Evolutionary conservation across 352 stramenopile genomes (phyloP).

Genomic region (Phytophthora uliginosa): DNA sequence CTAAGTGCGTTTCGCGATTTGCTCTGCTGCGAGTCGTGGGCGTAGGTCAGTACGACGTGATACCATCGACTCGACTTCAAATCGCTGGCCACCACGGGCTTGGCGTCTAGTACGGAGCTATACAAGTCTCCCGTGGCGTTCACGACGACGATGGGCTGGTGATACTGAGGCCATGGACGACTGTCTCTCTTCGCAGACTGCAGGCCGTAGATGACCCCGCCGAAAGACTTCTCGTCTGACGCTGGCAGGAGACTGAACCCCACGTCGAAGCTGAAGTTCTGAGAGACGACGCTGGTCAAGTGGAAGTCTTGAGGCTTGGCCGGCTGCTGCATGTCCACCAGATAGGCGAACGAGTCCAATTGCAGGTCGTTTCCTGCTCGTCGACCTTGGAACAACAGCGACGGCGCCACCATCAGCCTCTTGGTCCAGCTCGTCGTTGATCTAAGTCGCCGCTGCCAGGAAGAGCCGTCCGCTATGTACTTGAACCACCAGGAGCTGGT

Average conservation of each 20-base stretch:
- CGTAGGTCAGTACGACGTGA: conserved; percentile 44
- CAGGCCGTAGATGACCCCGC: conserved; percentile 40
- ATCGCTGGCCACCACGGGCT: conserved; percentile 27
- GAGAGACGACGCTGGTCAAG: background rate
- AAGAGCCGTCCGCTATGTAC: background rate
- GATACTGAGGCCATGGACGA: conserved; percentile 32
- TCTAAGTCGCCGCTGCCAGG: conserved; percentile 10
- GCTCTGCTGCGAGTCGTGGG: conserved; percentile 22
- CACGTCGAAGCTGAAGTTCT: conserved; percentile 29
- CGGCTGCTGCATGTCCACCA: conserved; percentile 1
- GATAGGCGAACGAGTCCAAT: conserved; percentile 15
- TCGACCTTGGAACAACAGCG: conserved; percentile 22
- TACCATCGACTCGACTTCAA: conserved; percentile 45
- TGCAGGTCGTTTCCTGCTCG: conserved; percentile 3
- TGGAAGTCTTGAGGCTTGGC: background rate
- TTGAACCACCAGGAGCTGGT: conserved; percentile 8
- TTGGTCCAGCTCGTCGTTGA: conserved; percentile 10
- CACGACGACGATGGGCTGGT: conserved; percentile 41
- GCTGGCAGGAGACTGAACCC: conserved; percentile 42
- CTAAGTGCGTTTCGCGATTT: no score
- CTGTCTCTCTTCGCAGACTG: conserved; percentile 23
- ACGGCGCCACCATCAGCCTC: conserved; percentile 11
- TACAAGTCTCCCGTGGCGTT: conserved; percentile 35
- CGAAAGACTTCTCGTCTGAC: conserved; percentile 17
- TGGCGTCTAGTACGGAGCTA: conserved; percentile 41